Conservation (phyloP, 177 flowering plant species). For the Vitis hybrid region DNA sequence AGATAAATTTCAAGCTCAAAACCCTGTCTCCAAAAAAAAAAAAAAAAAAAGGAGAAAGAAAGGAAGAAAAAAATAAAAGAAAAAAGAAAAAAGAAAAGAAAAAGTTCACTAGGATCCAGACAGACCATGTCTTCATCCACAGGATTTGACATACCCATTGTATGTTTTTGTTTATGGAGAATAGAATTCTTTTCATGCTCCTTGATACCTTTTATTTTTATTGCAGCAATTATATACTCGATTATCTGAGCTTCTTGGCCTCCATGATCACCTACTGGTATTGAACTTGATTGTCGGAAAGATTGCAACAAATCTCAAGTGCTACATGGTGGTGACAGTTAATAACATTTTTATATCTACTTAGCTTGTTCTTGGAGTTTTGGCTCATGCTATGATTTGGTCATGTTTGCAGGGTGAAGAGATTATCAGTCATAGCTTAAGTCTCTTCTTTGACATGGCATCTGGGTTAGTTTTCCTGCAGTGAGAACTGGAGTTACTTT, state of each 20-base stretch:
- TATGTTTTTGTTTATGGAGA: slow-evolving; percentile 1
- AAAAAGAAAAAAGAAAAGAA: no score
- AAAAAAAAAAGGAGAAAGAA: no score
- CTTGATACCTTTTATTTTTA: slow-evolving; percentile 22
- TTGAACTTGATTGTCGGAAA: slow-evolving; percentile 91
- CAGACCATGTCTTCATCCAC: no score
- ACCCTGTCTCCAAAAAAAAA: no score
- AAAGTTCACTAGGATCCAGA: no score
- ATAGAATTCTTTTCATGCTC: neutral
- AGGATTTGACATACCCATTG: no score
- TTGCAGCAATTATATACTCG: slow-evolving; percentile 98
- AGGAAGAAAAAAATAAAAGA: no score
- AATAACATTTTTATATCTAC: neutral
- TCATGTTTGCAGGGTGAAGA: slow-evolving; percentile 75
- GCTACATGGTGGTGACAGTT: slow-evolving; percentile 72
- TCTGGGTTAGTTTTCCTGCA: slow-evolving; percentile 68
- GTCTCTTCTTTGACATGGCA: slow-evolving; percentile 90
- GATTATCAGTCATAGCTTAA: slow-evolving; percentile 88
- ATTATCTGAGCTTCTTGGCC: slow-evolving; percentile 93
- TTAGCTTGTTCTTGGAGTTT: neutral
- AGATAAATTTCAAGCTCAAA: slow-evolving; percentile 10
- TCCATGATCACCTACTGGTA: slow-evolving; percentile 78
- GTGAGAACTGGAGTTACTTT: neutral
- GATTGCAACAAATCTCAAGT: slow-evolving; percentile 94
- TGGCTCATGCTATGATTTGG: neutral